These are phyloP conservation scores for Chrysanthemum lavandulifolium DNA, from an alignment of 129 eudicot genomes.

Conservation along the genomic window DNA sequence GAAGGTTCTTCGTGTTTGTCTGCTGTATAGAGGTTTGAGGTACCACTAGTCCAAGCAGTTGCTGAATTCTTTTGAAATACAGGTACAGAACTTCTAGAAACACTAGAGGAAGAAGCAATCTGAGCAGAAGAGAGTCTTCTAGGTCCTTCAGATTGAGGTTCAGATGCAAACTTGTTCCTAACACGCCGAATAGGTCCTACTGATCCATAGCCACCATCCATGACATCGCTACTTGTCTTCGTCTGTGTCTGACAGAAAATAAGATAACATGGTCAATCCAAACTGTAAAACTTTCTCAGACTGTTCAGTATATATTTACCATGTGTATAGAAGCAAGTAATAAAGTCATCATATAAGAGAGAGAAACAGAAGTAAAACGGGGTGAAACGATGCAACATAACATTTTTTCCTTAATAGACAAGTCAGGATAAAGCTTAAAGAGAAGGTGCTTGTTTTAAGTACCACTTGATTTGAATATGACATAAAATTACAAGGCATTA, in stretches of 20 bases:
- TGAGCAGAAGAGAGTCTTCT: constrained; percentile 38
- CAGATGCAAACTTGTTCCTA: constrained; percentile 54
- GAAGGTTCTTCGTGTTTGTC: constrained; percentile 32
- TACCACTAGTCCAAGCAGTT: constrained; percentile 36
- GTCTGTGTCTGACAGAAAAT: constrained; percentile 32
- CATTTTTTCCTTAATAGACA: too few species aligned
- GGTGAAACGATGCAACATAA: too few species aligned
- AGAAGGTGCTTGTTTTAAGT: not conserved
- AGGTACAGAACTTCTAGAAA: constrained; percentile 47
- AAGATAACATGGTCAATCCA: constrained; percentile 4
- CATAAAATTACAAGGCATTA: not conserved
- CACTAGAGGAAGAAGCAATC: constrained; percentile 35
- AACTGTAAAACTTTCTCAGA: not conserved
- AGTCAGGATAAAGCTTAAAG: not conserved
- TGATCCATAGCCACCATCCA: constrained; percentile 57
- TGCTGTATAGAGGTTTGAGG: constrained; percentile 31
- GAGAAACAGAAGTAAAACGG: too few species aligned
- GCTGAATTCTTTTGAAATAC: constrained; percentile 45
- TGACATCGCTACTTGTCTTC: constrained; percentile 46
- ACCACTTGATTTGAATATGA: not conserved
- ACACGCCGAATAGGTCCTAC: constrained; percentile 81
- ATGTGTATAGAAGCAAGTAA: too few species aligned
- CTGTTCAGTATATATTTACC: not conserved
- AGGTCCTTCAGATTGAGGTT: constrained; percentile 53
- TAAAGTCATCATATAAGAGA: not conserved